Percentiles rank a stretch among this genome's conserved stretches.
Conservation (phyloP, 352 stramenopile genomes). For the Sclerospora graminicola region DNA sequence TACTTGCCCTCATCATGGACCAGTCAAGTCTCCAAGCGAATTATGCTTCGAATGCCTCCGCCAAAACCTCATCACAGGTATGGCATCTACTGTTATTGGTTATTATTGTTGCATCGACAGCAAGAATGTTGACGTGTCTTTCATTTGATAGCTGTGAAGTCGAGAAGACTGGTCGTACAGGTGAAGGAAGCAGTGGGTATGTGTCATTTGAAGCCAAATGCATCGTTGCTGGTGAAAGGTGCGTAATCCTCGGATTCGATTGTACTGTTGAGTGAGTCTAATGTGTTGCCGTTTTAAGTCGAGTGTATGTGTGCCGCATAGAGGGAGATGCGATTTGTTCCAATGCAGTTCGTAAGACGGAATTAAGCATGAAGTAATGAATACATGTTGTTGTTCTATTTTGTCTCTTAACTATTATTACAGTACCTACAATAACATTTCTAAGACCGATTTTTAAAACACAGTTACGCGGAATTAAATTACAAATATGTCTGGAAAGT, state of each 20-base stretch:
- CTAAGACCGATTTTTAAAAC: too few species aligned
- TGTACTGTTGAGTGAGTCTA: not conserved
- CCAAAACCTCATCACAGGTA: conserved; percentile 6
- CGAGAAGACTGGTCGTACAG: conserved; percentile 1
- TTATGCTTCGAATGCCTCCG: conserved; percentile 27
- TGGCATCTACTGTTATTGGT: not conserved
- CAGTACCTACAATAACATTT: too few species aligned
- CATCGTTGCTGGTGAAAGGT: conserved; percentile 39
- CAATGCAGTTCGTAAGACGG: not conserved
- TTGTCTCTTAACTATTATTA: too few species aligned
- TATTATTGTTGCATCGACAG: not conserved
- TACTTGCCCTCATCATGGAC: conserved; percentile 56
- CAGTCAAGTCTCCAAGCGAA: conserved; percentile 52
- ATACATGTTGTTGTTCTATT: too few species aligned
- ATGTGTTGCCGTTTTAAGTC: conserved; percentile 8
- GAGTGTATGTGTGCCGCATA: conserved; percentile 14
- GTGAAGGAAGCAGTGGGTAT: not conserved
- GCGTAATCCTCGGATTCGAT: not conserved
- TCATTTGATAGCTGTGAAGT: conserved; percentile 2
- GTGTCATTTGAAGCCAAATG: conserved; percentile 39
- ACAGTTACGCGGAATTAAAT: too few species aligned
- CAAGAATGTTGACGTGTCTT: not conserved
- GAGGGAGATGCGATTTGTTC: not conserved
- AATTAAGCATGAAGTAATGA: too few species aligned
- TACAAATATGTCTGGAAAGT: too few species aligned